Evolutionary conservation across 139 green algal genomes (phyloP).

Genomic region (Chlorella sp.): DNA sequence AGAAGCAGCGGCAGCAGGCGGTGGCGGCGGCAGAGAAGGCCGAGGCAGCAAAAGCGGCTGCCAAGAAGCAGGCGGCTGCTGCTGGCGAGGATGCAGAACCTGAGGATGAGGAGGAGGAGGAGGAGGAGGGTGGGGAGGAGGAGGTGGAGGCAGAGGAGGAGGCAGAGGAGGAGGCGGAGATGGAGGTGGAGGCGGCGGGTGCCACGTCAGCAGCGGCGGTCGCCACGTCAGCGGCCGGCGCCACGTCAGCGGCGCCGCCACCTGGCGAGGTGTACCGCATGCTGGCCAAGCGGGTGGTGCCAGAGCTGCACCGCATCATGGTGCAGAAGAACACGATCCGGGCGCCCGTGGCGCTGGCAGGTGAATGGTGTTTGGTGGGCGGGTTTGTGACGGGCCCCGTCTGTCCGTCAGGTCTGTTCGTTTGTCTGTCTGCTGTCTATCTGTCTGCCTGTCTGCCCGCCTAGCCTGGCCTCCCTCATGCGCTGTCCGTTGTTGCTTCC

Average conservation of each 20-base stretch:
- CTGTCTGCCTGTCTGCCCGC: no score
- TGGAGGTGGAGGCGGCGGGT: background rate
- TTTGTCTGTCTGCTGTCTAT: no score
- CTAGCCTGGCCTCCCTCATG: no score
- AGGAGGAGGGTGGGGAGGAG: conserved; percentile 3
- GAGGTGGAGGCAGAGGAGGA: background rate
- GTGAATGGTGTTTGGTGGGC: background rate
- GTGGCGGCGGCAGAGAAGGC: background rate
- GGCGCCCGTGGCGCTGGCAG: conserved; percentile 79
- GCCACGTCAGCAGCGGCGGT: conserved; percentile 18
- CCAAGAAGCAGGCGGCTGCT: background rate
- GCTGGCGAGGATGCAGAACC: background rate
- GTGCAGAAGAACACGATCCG: conserved; percentile 63
- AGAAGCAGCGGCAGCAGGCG: background rate
- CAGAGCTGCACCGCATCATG: conserved; percentile 64
- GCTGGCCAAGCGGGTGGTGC: conserved; percentile 57
- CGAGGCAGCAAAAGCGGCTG: background rate
- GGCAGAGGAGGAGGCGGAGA: background rate
- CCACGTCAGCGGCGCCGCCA: conserved; percentile 8
- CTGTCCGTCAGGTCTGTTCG: no score
- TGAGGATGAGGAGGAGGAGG: background rate
- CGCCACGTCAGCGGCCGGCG: background rate
- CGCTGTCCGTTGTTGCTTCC: no score
- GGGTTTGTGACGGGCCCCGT: no score
- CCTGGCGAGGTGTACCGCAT: conserved; percentile 35